Base-by-base conservation (phyloP, 768 basidiomycete genomes). In the Hypholoma sublateritium region DNA sequence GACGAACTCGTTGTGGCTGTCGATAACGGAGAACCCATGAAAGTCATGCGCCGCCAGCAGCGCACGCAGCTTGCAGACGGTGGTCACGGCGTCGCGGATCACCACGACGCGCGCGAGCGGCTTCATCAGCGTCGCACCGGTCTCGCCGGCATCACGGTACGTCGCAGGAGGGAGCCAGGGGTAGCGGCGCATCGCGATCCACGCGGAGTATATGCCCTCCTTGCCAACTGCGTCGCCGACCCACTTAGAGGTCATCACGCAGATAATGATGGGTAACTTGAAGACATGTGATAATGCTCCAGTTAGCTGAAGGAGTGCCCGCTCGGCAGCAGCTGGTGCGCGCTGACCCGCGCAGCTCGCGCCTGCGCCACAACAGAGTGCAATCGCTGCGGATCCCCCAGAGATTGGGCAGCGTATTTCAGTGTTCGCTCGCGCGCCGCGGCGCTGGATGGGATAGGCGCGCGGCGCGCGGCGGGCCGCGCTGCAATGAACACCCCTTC, bases 181-280 rank as follows among this genome's bases (percentile, higher is more conserved):
- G 64, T 89, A 89, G 32, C 78, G 77, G 55, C 81, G 77, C 78
- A 89, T 80, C 9, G 86, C 82, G 54, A 89, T 89, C 88, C 88
- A 89, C 16, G 80, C 81, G 25, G 84, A 70, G 64, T 89, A 90
- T 45, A 88, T 88, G 14, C 87, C 87, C 59, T 87, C 86, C 58
- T 80, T 81, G 3, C 82, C 84, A 53, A 87, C 75, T 11, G 86
- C 87, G 64, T 90, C 88, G 6, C 83, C 88, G 9, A 89, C 84
- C 84, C 85, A 89, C 73, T 90, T 90, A 7, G 87, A 77, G 17
- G 83, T 81, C 84, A 89, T 88, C 50, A 90, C 87, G 53, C 83
- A 84, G 45, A 90, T 84, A 88, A 90, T 89, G 67, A 90, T 89
- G 14, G 88, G 88, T 32, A 90, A n/a, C n/a, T n/a, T n/a, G n/a